Evolutionary conservation across 257 asterid genomes (phyloP).

Genomic region (Cordia subcordata): DNA sequence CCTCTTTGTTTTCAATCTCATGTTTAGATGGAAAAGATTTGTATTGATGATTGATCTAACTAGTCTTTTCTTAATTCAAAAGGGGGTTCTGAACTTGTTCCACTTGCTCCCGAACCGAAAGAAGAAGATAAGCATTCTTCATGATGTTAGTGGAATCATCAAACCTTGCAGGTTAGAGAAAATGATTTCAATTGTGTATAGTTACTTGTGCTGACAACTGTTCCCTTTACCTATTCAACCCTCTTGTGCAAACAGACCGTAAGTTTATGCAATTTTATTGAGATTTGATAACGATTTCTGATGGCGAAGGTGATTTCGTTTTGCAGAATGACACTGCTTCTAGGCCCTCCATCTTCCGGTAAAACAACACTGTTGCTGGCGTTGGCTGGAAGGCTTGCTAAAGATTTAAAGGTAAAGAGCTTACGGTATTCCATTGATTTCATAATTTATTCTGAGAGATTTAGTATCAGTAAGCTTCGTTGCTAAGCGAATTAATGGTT

Average conservation of each 20-base stretch:
- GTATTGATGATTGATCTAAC: not conserved
- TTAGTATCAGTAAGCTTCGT: not conserved
- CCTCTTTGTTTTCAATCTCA: not conserved
- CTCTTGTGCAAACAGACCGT: too few species aligned
- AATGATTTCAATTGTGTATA: not conserved
- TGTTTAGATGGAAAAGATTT: not conserved
- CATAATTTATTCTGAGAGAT: not conserved
- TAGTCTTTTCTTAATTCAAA: not conserved
- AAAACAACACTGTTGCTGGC: slow-evolving; percentile 83
- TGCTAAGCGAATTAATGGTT: not conserved
- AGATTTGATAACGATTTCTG: not conserved
- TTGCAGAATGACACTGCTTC: slow-evolving; percentile 36
- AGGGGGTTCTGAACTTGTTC: slow-evolving; percentile 24
- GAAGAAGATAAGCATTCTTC: slow-evolving; percentile 40
- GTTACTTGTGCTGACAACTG: not conserved
- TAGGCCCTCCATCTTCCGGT: slow-evolving; percentile 94
- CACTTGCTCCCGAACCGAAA: slow-evolving; percentile 40
- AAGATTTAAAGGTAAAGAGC: slow-evolving; percentile 49
- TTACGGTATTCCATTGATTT: not conserved
- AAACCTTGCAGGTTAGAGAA: slow-evolving; percentile 44
- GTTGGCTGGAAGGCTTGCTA: slow-evolving; percentile 82
- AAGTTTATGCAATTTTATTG: not conserved
- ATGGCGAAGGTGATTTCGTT: not conserved
- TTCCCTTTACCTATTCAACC: too few species aligned
- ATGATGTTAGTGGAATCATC: slow-evolving; percentile 50